Evolutionary conservation across 495 filamentous ascomycete genomes (phyloP).

Genomic region (Trichoderma erinaceum): DNA sequence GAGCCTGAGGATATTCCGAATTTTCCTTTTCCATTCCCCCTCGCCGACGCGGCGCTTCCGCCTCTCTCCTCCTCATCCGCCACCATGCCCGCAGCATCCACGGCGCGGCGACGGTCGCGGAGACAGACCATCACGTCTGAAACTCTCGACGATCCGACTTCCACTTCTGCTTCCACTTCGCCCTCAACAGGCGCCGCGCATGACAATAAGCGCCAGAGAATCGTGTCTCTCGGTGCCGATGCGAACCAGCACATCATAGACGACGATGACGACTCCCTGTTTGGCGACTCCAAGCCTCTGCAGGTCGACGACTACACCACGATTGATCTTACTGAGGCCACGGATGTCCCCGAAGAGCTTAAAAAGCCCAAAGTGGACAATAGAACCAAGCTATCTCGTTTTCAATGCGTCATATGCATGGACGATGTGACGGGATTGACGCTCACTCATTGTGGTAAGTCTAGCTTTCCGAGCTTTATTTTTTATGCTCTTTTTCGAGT

Average conservation of each 20-base stretch:
- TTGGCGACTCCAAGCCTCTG: constrained; percentile 9
- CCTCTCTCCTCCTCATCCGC: constrained; percentile 13
- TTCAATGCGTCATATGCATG: constrained; percentile 83
- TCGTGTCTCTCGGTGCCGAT: background rate
- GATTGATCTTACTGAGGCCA: constrained; percentile 58
- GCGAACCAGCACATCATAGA: constrained; percentile 22
- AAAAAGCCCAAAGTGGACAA: constrained; percentile 47
- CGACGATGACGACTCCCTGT: constrained; percentile 28
- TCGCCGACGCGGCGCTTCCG: background rate
- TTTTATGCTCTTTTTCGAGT: background rate
- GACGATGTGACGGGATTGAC: constrained; percentile 67
- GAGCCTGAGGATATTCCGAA: background rate
- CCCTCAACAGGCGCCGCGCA: background rate
- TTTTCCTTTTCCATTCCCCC: background rate
- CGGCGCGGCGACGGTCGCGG: background rate
- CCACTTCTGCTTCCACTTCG: background rate
- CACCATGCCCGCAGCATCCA: constrained; percentile 21
- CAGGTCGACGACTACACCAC: constrained; percentile 38
- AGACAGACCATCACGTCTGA: constrained; percentile 12
- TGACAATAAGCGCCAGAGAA: background rate
- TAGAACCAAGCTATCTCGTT: constrained; percentile 46
- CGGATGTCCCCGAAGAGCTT: constrained; percentile 43
- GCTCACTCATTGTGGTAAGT: constrained; percentile 76
- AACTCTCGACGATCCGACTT: constrained; percentile 9
- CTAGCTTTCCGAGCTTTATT: background rate